Evolutionary conservation across 257 asterid species (phyloP), one percentile per base, ranked within the genome.

Genomic region (Nicotiana sylvestris): DNA sequence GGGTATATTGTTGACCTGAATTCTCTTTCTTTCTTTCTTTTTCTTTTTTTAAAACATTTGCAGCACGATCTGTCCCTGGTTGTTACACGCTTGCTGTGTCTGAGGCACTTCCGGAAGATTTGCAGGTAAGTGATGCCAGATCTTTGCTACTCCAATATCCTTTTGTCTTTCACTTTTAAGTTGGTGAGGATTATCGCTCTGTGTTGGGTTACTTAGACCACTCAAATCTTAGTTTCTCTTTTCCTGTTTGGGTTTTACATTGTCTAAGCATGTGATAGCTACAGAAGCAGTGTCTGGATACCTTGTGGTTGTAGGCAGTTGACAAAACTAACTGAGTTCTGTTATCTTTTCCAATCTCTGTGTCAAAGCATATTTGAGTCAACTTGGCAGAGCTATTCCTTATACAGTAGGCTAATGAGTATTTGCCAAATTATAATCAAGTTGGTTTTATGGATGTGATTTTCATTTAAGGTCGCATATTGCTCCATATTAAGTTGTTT

Each of bases 71-170:
- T 84, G 94, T 88, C 82, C 98, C 98, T 68, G 99, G 99, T 78
- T 93, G 97, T 81, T 96, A 96, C 86, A 90, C 99, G 4, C 95
- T 94, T 55, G 92, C 94, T 18, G 98, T 96, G 84, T 94, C 98
- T 81, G 98, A 96, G 86, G 94, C 88, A 78, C 97, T 96, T 74
- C 88, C 93, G 46, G 92, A 89, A 6, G 98, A 96, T 81, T 80
- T 93, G 89, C 95, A 89, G 91, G 92, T 90, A 60, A 51, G 80
- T 76, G 80, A 76, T 51, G n/a, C 16, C 7, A 29, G 64, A 76
- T 76, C 27, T 2, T 16, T 76, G 46, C 80, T 29, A 51, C 80
- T 76, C 3, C 9, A 3, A 27, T 15, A 16, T 51, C 29, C 27
- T 16, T 35, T 51, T 8, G 9, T 15, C 64, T 76, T 76, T 76